A percentile compares a stretch with the other conserved stretches of the same genome.
These are phyloP conservation scores for Citropsis articulata DNA, from an alignment of 345 rosid species.

Conservation along the genomic window DNA sequence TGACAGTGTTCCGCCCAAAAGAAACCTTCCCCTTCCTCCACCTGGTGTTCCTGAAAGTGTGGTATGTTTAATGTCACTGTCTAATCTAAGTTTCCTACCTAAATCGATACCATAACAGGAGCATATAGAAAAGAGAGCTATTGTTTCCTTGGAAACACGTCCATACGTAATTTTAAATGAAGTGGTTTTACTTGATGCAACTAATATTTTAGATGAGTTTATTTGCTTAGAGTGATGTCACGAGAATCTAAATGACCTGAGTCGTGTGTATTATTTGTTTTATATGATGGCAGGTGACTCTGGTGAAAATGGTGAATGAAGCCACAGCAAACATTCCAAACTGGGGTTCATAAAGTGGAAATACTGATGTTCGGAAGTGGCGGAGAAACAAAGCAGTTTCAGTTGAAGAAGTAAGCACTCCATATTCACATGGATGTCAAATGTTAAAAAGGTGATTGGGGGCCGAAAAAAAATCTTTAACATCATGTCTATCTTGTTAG, in stretches of 20 bases:
- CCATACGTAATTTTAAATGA: neutral
- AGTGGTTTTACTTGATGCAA: too few relatives aligned
- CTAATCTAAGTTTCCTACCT: neutral
- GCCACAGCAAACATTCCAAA: constrained; percentile 86
- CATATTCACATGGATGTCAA: neutral
- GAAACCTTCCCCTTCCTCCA: constrained; percentile 91
- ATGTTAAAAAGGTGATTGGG: too few relatives aligned
- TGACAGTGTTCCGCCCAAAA: constrained; percentile 54
- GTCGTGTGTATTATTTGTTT: too few relatives aligned
- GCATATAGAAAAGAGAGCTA: neutral
- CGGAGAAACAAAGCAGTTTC: neutral
- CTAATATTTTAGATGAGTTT: too few relatives aligned
- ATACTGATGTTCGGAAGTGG: neutral
- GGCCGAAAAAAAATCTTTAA: neutral
- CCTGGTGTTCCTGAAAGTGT: constrained; percentile 91
- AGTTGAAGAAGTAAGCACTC: neutral
- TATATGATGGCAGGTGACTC: constrained; percentile 57
- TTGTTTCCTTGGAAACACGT: neutral
- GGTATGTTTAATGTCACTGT: constrained; percentile 49
- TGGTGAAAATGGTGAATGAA: constrained; percentile 93
- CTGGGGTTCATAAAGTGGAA: constrained; percentile 47
- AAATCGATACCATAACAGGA: neutral
- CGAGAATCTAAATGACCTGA: too few relatives aligned
- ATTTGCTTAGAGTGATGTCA: too few relatives aligned
- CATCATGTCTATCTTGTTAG: neutral